Conservation (phyloP, 2,329 filamentous ascomycete species). For the Fusarium nygamai region DNA sequence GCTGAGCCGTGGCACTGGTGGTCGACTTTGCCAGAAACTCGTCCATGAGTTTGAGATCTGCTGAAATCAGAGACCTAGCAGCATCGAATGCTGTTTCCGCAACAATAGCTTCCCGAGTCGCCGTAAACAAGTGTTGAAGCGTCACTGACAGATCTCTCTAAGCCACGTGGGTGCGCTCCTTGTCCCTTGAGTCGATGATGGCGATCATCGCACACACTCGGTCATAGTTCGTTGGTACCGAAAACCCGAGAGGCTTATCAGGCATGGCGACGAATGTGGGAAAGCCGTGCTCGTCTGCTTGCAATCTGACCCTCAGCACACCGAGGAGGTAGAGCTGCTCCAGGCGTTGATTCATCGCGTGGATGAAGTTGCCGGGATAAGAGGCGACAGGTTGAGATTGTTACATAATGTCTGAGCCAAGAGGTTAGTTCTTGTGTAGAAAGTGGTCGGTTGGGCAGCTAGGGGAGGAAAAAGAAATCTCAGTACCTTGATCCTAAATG, state of each 20-base stretch:
- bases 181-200: not conserved
- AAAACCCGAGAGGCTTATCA: not conserved
- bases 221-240: not conserved
- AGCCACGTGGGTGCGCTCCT: not conserved
- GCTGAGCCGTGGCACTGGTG: not conserved
- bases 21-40: not conserved
- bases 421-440: not conserved
- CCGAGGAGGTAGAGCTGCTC: not conserved
- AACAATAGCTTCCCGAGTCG: not conserved
- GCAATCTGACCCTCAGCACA: not conserved
- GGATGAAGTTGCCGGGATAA: not conserved
- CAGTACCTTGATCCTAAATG: no score
- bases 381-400: not conserved
- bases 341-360: not conserved
- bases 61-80: not conserved
- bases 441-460: not conserved
- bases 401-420: not conserved
- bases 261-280: not conserved
- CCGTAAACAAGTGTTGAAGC: not conserved
- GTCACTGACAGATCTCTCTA: not conserved
- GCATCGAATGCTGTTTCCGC: not conserved
- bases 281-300: not conserved
- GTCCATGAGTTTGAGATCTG: not conserved
- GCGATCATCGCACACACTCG: not conserved
- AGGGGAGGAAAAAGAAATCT: no score